Percentiles rank a stretch among this genome's conserved stretches.
Evolutionary conservation across 306 rosid species (phyloP).

Genomic region (Prunus padus): DNA sequence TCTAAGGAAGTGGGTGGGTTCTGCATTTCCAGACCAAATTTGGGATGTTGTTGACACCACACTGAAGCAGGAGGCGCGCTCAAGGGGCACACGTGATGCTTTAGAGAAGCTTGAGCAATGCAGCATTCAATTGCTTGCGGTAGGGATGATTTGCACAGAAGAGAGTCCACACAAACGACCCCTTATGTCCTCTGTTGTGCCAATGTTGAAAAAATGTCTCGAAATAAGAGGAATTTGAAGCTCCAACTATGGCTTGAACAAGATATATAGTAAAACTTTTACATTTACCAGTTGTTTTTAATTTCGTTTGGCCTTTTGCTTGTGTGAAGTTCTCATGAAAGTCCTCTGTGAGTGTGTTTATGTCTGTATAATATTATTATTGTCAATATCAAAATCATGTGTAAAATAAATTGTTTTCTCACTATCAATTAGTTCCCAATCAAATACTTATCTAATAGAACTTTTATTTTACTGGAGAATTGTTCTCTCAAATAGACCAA

Average conservation of each 20-base stretch:
- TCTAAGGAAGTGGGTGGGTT: conserved; percentile 25
- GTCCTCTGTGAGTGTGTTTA: background rate
- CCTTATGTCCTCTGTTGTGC: conserved; percentile 10
- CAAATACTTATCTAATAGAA: too few species aligned
- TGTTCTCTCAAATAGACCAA: too few species aligned
- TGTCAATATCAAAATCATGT: too few species aligned
- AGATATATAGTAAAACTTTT: background rate
- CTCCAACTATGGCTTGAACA: background rate
- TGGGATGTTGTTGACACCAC: conserved; percentile 24
- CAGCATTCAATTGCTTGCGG: background rate
- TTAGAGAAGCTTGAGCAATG: conserved; percentile 16
- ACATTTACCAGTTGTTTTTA: background rate
- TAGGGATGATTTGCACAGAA: conserved; percentile 23
- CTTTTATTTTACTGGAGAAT: too few species aligned
- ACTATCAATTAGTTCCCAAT: too few species aligned
- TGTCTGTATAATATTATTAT: too few species aligned
- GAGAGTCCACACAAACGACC: conserved; percentile 18
- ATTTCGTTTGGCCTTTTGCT: background rate
- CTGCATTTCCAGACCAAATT: conserved; percentile 22
- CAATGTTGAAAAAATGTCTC: conserved; percentile 5
- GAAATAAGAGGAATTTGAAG: conserved; percentile 5
- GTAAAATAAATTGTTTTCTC: too few species aligned
- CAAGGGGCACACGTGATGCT: background rate
- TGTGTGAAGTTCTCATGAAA: background rate
- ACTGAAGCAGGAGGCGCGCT: conserved; percentile 15